Evolutionary conservation across 306 rosid species (phyloP).

Genomic region (Cicer yamashitae): DNA sequence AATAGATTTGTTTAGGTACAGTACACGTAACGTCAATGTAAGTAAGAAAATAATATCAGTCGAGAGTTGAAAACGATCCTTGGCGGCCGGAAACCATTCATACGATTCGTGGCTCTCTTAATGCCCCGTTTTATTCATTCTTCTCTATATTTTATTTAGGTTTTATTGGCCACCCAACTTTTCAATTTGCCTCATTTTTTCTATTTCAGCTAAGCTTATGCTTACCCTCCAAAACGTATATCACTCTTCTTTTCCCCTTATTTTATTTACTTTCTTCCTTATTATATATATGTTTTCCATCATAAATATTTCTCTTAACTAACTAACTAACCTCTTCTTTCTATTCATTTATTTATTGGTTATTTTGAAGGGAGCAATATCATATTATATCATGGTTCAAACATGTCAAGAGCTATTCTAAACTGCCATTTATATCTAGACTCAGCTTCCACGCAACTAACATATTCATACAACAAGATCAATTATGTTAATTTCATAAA

Average conservation of each 20-base stretch:
- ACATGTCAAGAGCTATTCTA: constrained; percentile 69
- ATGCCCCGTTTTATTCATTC: constrained; percentile 31
- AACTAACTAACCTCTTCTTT: neutral
- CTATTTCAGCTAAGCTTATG: constrained; percentile 1
- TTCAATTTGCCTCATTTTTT: neutral
- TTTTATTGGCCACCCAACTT: neutral
- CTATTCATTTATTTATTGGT: neutral
- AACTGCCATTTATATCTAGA: constrained; percentile 52
- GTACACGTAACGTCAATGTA: constrained; percentile 6
- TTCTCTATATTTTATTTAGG: neutral
- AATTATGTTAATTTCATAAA: constrained; percentile 59
- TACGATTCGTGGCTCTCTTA: constrained; percentile 47
- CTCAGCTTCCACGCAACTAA: constrained; percentile 49
- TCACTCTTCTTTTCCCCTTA: neutral
- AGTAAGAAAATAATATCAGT: neutral
- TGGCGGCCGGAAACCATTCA: constrained; percentile 49
- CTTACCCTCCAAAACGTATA: constrained; percentile 42
- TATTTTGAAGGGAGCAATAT: constrained; percentile 49
- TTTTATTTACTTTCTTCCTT: neutral
- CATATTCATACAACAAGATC: constrained; percentile 57
- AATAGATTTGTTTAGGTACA: neutral
- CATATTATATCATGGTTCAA: constrained; percentile 67
- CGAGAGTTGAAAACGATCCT: constrained; percentile 47
- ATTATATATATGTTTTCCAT: neutral
- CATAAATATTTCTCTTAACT: neutral